Percentiles rank a stretch among this genome's conserved stretches.
phyloP scores from a whole-genome alignment of 2,329 filamentous ascomycete genomes.

The Exutisphaerella laricina region DNA sequence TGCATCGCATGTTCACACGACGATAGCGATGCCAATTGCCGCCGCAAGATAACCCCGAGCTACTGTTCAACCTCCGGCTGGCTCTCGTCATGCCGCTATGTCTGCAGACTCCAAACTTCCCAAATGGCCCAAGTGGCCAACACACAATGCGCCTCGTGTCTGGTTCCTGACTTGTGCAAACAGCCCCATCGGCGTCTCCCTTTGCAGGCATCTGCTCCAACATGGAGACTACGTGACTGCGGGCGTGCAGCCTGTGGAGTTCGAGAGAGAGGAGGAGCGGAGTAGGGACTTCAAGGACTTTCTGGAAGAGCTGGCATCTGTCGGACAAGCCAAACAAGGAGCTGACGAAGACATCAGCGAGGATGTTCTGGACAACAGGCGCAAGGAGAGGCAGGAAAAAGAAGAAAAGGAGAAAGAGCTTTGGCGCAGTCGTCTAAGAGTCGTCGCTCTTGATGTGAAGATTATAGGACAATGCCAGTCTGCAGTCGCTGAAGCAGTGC shows the following conservation, averaged over 20 bases:
- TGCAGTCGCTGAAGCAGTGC: constrained; percentile 78
- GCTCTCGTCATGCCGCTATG: constrained; percentile 11
- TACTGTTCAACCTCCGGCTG: too few relatives aligned
- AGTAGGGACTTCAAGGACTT: constrained; percentile 76
- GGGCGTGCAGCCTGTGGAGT: constrained; percentile 71
- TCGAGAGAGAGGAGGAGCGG: constrained; percentile 62
- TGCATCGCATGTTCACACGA: too few relatives aligned
- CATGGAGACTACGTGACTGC: constrained; percentile 89
- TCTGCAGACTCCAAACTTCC: constrained; percentile 28
- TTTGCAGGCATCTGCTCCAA: constrained; percentile 74
- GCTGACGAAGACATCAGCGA: constrained; percentile 29
- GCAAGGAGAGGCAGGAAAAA: constrained; percentile 52
- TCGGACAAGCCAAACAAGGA: constrained; percentile 6
- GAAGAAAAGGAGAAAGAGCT: constrained; percentile 20
- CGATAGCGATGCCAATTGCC: neutral
- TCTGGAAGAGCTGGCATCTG: constrained; percentile 51
- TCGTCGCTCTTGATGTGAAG: constrained; percentile 55
- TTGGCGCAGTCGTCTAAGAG: constrained; percentile 71
- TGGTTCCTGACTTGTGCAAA: constrained; percentile 89
- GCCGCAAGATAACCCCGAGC: neutral
- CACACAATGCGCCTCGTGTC: constrained; percentile 66
- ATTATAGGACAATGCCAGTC: constrained; percentile 69
- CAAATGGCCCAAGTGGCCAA: constrained; percentile 50
- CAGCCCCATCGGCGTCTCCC: constrained; percentile 75
- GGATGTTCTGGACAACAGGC: constrained; percentile 23